Percentiles rank a stretch among this genome's conserved stretches.
phyloP scores from a whole-genome alignment of 106 monocot genomes.

The Chionographis japonica region DNA sequence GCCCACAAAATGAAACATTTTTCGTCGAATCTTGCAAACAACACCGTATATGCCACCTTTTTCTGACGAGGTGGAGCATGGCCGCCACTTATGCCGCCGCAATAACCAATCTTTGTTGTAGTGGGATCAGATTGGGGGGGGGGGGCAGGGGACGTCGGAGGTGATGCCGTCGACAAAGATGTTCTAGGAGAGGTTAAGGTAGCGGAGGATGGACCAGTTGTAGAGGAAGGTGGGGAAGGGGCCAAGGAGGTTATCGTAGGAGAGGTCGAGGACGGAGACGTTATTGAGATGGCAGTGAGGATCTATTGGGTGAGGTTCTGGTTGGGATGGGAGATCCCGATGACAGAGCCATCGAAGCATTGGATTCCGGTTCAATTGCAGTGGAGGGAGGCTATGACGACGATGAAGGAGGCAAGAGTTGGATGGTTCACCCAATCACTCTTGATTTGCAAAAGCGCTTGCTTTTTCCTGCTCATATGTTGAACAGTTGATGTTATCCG shows the following conservation, averaged over 20 bases:
- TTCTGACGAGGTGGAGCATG: conserved; percentile 35
- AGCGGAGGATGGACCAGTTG: conserved; percentile 18
- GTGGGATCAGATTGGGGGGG: conserved; percentile 11
- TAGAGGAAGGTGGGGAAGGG: conserved; percentile 29
- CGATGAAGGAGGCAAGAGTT: conserved; percentile 8
- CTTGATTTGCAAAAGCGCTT: conserved; percentile 7
- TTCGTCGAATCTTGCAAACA: no score
- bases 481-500: no score
- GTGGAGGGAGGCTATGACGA: not conserved
- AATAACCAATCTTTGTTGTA: conserved; percentile 2
- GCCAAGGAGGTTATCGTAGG: conserved; percentile 30
- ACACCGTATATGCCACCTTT: no score
- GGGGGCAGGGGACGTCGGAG: conserved; percentile 11
- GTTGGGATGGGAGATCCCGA: conserved; percentile 14
- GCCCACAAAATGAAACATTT: no score
- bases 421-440: conserved; percentile 1
- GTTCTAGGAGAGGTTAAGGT: conserved; percentile 28
- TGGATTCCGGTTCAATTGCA: conserved; percentile 27
- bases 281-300: conserved; percentile 47
- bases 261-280: conserved; percentile 52
- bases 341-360: conserved; percentile 18
- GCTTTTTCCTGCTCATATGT: no score
- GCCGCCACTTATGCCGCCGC: conserved; percentile 46
- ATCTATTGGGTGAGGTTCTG: conserved; percentile 7
- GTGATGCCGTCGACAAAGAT: conserved; percentile 23